Percentiles rank a stretch among this genome's conserved stretches.
Evolutionary conservation across 371 early-diverging fungal species (phyloP).

Genomic region (Mucor plumbeus): DNA sequence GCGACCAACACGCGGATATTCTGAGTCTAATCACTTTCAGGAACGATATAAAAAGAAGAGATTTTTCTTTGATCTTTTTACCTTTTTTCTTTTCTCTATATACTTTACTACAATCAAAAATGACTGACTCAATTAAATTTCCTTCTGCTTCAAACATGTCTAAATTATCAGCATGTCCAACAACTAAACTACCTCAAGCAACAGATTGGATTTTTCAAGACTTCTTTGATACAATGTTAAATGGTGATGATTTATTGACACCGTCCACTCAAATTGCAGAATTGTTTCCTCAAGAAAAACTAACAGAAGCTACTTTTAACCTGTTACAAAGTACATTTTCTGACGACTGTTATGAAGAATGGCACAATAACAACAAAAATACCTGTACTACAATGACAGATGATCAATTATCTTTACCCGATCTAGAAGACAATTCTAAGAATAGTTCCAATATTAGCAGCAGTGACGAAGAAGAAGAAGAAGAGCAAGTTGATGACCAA

Average conservation of each 20-base stretch:
- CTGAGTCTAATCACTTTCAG: neutral
- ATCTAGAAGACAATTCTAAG: slow-evolving; percentile 6
- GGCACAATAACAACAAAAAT: neutral
- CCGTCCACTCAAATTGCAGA: slow-evolving; percentile 4
- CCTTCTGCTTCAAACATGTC: slow-evolving; percentile 22
- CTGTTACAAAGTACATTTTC: slow-evolving; percentile 1
- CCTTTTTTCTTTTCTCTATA: neutral
- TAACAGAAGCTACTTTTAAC: neutral
- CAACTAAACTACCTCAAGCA: slow-evolving; percentile 24
- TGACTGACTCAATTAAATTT: slow-evolving; percentile 17
- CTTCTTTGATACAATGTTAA: slow-evolving; percentile 9
- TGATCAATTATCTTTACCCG: slow-evolving; percentile 12
- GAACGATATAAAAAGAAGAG: neutral
- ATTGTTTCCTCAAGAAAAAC: slow-evolving; percentile 3
- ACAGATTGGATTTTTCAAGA: slow-evolving; percentile 30
- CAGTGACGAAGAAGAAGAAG: slow-evolving; percentile 15
- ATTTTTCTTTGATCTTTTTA: neutral
- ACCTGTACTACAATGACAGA: slow-evolving; percentile 2
- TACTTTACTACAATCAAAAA: neutral
- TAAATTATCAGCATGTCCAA: slow-evolving; percentile 25
- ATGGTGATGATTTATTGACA: neutral
- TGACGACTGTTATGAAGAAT: neutral
- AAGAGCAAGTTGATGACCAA: neutral
- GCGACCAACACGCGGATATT: slow-evolving; percentile 10
- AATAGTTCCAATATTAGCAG: neutral